Base-by-base conservation (phyloP, 768 basidiomycete genomes). In the Serendipita sp. region DNA sequence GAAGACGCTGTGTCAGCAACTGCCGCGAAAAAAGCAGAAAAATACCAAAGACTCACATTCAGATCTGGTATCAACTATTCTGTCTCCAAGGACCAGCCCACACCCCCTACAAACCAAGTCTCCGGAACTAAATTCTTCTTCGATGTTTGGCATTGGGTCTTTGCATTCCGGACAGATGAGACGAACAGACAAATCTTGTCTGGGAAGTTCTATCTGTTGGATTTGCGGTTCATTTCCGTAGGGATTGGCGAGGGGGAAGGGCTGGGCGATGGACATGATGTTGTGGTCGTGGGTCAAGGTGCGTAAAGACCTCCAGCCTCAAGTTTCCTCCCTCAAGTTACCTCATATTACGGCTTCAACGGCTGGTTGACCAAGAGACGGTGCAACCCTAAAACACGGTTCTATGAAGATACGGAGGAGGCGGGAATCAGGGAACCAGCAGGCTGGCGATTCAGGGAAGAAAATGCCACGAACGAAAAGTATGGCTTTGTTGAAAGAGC, bases 71-170 rank as follows among this genome's bases (percentile, higher is more conserved):
- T 99, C 96, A 35, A 98, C 94, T 63, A 99, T 85, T 69, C 92
- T 83, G 74, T 98, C 96, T 70, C 95, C 95, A 68, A 98, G 78
- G 69, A 99, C 93, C 69, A 97, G 80, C 65, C 94, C 92, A 79
- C 92, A 95, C 67, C 82, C 82, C 72, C 88, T 88, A 78, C 94
- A 92, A 69, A 98, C 96, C 73, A 98, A 84, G 77, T 99, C 96
- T 71, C 96, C 96, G 69, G 89, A 89, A 71, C 91, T 89, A 76
- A 95, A 98, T 78, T 98, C 92, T 79, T 99, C 96, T 71, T 93
- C 83, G 72, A 99, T 94, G 69, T 93, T 86, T 13, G 93, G 92
- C 71, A 89, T 89, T 65, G 91, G 89, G 72, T 91, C 89, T 76
- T 88, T 81, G 78, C 95, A 97, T 71, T 98, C 94, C 24, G 93